phyloP scores from a whole-genome alignment of 208 protist species.

The Leishmania martiniquensis region DNA sequence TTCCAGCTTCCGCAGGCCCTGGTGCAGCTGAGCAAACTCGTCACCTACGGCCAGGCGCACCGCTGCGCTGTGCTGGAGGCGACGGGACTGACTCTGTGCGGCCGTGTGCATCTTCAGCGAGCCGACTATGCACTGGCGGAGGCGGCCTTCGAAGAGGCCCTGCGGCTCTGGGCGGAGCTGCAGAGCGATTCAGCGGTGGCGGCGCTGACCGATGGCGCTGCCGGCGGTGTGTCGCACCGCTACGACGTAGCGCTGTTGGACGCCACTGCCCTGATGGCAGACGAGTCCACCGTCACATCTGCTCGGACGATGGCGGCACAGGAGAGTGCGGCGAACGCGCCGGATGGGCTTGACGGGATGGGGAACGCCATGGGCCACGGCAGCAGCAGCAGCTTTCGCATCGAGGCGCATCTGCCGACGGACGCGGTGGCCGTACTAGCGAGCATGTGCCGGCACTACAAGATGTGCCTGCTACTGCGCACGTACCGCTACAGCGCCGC shows the following conservation, averaged over 20 bases:
- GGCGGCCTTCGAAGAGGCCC: slow-evolving; percentile 50
- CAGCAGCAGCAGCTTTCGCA: slow-evolving; percentile 14
- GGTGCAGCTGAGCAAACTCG: slow-evolving; percentile 62
- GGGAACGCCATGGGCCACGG: neutral
- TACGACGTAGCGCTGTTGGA: slow-evolving; percentile 22
- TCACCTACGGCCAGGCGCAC: slow-evolving; percentile 41
- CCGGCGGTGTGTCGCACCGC: neutral
- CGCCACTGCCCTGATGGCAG: slow-evolving; percentile 4
- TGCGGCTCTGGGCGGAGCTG: slow-evolving; percentile 43
- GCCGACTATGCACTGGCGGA: slow-evolving; percentile 81
- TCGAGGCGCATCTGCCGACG: slow-evolving; percentile 42
- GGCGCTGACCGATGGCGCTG: neutral
- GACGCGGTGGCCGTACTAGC: slow-evolving; percentile 57
- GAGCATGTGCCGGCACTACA: slow-evolving; percentile 60
- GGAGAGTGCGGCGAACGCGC: neutral
- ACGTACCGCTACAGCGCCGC: slow-evolving; percentile 91
- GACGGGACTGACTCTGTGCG: slow-evolving; percentile 68
- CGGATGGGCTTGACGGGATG: neutral
- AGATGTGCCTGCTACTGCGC: slow-evolving; percentile 65
- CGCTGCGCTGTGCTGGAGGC: slow-evolving; percentile 61
- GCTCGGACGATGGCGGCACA: neutral
- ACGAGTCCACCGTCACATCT: neutral
- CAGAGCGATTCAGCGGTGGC: slow-evolving; percentile 36
- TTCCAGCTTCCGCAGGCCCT: slow-evolving; percentile 76
- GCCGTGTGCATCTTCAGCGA: slow-evolving; percentile 77